phyloP scores from a whole-genome alignment of 306 rosid species.

The Prunus davidiana region DNA sequence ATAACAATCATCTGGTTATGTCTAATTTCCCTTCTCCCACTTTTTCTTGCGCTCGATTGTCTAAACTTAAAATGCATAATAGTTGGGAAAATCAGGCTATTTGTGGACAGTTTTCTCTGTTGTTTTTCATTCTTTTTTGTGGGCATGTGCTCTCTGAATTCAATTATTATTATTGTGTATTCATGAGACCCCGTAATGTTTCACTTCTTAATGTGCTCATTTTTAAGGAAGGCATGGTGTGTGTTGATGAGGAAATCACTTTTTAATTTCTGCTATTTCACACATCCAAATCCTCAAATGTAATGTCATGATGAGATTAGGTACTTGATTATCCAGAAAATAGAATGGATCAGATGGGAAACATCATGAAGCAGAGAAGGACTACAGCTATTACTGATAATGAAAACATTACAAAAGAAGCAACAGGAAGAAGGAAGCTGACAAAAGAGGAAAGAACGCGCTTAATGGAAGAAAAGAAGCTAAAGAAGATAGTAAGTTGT shows the following conservation, averaged over 20 bases:
- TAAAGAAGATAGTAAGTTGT: slow-evolving; percentile 57
- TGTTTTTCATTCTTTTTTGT: background rate
- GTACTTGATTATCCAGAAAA: slow-evolving; percentile 40
- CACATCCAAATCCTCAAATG: background rate
- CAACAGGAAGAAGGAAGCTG: slow-evolving; percentile 49
- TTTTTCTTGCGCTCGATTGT: background rate
- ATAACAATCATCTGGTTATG: background rate
- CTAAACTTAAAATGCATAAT: background rate
- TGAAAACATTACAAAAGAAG: slow-evolving; percentile 23
- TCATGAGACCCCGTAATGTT: background rate
- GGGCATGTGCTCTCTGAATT: background rate
- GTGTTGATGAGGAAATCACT: background rate
- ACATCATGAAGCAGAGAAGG: slow-evolving; percentile 21
- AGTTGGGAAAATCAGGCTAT: background rate
- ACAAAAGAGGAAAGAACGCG: slow-evolving; percentile 69
- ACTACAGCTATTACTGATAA: slow-evolving; percentile 26
- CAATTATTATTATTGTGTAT: background rate
- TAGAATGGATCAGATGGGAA: slow-evolving; percentile 39
- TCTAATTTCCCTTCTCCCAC: background rate
- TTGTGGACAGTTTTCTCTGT: background rate
- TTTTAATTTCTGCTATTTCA: background rate
- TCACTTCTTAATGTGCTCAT: background rate
- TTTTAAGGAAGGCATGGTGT: background rate
- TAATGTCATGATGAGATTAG: slow-evolving; percentile 22
- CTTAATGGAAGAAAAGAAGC: slow-evolving; percentile 78